A percentile compares a stretch with the other conserved stretches of the same genome.
Conservation (phyloP, 2,329 filamentous ascomycete genomes). For the Hymenoscyphus fraxineus region DNA sequence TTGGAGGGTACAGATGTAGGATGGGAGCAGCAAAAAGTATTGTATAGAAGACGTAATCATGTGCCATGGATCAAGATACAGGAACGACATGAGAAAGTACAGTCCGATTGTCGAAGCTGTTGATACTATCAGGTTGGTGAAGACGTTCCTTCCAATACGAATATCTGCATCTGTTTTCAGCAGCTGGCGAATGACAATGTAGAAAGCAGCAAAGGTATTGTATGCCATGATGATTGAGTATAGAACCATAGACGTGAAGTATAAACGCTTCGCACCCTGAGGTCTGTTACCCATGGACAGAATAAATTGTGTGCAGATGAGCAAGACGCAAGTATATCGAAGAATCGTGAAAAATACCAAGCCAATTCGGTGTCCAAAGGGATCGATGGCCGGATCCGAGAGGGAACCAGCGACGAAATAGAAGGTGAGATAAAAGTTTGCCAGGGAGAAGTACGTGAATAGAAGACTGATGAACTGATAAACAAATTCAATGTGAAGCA, state of each 20-base stretch:
- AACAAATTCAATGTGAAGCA: slow-evolving; percentile 90
- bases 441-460: slow-evolving; percentile 97
- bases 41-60: slow-evolving; percentile 90
- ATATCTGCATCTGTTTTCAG: slow-evolving; percentile 45
- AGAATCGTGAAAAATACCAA: slow-evolving; percentile 82
- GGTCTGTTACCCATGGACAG: slow-evolving; percentile 93
- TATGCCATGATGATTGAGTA: slow-evolving; percentile 95
- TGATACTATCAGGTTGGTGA: slow-evolving; percentile 91
- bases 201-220: slow-evolving; percentile 83
- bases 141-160: slow-evolving; percentile 76
- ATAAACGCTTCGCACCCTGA: slow-evolving; percentile 89
- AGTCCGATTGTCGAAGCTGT: slow-evolving; percentile 85
- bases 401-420: slow-evolving; percentile 96
- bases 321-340: slow-evolving; percentile 77
- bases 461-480: slow-evolving; percentile 91
- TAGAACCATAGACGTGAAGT: slow-evolving; percentile 81
- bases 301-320: slow-evolving; percentile 95
- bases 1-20: slow-evolving; percentile 94
- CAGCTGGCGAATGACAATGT: slow-evolving; percentile 83
- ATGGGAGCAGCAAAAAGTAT: slow-evolving; percentile 89
- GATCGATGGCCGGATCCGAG: slow-evolving; percentile 73
- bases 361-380: slow-evolving; percentile 85
- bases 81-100: slow-evolving; percentile 93
- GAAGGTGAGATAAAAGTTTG: slow-evolving; percentile 98
- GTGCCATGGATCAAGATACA: slow-evolving; percentile 98